phyloP scores from a whole-genome alignment of 805 yeast genomes.

The Jamesozyma gamospora region DNA sequence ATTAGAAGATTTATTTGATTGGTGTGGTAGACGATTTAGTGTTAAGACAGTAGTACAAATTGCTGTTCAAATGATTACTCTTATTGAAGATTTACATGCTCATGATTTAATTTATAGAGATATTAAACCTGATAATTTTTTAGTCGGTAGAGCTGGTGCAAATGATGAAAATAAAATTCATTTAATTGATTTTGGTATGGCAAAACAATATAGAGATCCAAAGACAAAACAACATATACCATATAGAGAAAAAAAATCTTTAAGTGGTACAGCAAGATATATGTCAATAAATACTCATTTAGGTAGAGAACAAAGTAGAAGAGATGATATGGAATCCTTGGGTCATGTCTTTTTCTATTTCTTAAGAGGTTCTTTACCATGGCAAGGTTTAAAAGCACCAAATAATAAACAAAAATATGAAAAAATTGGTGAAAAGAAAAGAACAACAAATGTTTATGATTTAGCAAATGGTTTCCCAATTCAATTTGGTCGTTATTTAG shows the following conservation, averaged over 20 bases:
- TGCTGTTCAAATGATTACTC: conserved; percentile 85
- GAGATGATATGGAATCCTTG: conserved; percentile 92
- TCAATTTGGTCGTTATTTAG: conserved; percentile 87
- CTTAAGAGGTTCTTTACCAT: conserved; percentile 86
- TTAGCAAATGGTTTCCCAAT: conserved; percentile 83
- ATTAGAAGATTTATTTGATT: conserved; percentile 90
- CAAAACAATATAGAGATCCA: conserved; percentile 95
- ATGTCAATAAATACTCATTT: conserved; percentile 96
- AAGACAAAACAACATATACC: conserved; percentile 93
- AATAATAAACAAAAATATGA: conserved; percentile 96
- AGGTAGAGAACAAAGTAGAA: conserved; percentile 92
- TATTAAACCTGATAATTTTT: conserved; percentile 93
- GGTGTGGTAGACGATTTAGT: conserved; percentile 90
- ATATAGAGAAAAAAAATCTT: conserved; percentile 87
- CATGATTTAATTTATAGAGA: conserved; percentile 90
- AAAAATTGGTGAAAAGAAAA: conserved; percentile 93
- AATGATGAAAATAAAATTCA: conserved; percentile 79
- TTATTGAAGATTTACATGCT: conserved; percentile 80
- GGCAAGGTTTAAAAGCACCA: conserved; percentile 99
- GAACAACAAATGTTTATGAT: conserved; percentile 77
- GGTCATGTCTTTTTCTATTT: conserved; percentile 97
- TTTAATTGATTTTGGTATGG: conserved; percentile 97
- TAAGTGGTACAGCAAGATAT: conserved; percentile 97
- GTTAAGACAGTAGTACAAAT: conserved; percentile 88
- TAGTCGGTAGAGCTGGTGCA: conserved; percentile 84